Base-by-base conservation (phyloP, 164 flowering plant species). In the Sedum album region DNA sequence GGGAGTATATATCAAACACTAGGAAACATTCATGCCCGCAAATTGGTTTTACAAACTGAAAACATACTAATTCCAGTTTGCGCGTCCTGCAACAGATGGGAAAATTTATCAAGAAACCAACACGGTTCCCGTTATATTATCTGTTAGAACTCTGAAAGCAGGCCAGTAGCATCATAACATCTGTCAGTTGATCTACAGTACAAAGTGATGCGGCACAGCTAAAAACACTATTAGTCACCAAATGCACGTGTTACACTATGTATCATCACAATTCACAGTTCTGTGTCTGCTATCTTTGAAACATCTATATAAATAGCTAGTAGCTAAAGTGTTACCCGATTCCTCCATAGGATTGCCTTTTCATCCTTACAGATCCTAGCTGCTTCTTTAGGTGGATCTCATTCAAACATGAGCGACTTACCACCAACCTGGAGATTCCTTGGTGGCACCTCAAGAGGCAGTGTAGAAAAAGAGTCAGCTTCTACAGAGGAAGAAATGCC, bases 271-370 rank as follows among this genome's bases (percentile, higher is more conserved):
- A n/a, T n/a, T n/a, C n/a, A n/a, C n/a, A n/a, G n/a, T n/a, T n/a
- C n/a, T n/a, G n/a, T n/a, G n/a, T n/a, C n/a, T n/a, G n/a, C n/a
- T n/a, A n/a, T n/a, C n/a, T n/a, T n/a, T n/a, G n/a, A n/a, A n/a
- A n/a, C n/a, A n/a, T n/a, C 62, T 57, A 57, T 57, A 57, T 57
- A 57, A 30, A 57, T 26, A 57, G 33, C 13, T 57, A 57, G n/a
- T n/a, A n/a, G n/a, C n/a, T n/a, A 1, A 26, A 33, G 3, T 23
- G 2, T 20, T 28, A 6, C 57, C n/a, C 5, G 28, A 57, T 57
- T 26, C 62, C 17, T 57, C 62, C 3, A 15, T 1, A 57, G 2
- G 1, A 53, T 25, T 25, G 3, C 11, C 1, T 53, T 23, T 10
- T 11, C 60, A 23, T 25, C 25, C 60, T 23, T 0, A 25, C 31